Evolutionary conservation across 441 rosid genomes (phyloP).

Genomic region (Populus tomentosa): DNA sequence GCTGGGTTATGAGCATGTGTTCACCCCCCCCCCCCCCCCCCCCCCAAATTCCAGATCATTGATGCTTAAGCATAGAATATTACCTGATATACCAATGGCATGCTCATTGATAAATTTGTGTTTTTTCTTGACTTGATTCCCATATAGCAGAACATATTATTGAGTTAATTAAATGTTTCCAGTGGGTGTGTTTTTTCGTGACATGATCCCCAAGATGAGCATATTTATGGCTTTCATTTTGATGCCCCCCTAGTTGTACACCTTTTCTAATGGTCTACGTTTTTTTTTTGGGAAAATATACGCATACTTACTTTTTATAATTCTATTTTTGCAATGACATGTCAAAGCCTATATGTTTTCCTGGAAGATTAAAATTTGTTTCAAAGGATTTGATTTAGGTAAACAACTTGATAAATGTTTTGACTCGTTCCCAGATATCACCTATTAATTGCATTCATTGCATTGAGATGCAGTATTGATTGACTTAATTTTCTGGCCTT

Average conservation of each 20-base stretch:
- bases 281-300: no score
- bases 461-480: slow-evolving; percentile 8
- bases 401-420: slow-evolving; percentile 16
- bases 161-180: neutral
- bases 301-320: no score
- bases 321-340: no score
- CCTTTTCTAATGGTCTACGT: no score
- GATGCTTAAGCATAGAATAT: neutral
- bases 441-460: slow-evolving; percentile 23
- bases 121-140: neutral
- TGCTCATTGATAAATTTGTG: neutral
- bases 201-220: no score
- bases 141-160: neutral
- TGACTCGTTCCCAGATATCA: slow-evolving; percentile 11
- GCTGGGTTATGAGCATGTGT: neutral
- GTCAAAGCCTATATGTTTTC: no score
- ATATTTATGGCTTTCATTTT: no score
- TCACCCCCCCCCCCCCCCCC: no score
- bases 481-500: slow-evolving; percentile 7
- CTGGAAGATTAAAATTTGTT: no score
- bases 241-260: no score
- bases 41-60: neutral
- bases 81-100: neutral
- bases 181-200: neutral
- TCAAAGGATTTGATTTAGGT: no score